Evolutionary conservation across 2,329 filamentous ascomycete species (phyloP).

Genomic region (Raffaelea arxii): DNA sequence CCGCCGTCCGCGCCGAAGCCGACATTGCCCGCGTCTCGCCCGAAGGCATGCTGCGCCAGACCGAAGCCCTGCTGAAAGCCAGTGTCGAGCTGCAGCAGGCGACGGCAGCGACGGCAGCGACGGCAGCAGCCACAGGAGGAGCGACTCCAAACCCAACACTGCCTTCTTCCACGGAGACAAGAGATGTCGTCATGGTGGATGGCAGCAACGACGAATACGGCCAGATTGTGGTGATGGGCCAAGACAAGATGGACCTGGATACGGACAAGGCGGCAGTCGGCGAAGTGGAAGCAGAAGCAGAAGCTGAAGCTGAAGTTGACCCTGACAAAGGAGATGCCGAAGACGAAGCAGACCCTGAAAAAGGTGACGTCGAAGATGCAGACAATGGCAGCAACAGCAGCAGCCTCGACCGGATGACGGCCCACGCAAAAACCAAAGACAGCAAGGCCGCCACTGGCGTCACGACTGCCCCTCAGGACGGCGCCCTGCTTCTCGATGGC

Average conservation of each 20-base stretch:
- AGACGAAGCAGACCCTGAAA: not conserved
- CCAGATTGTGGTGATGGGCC: conserved; percentile 39
- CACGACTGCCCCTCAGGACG: conserved; percentile 3
- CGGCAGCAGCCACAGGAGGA: conserved; percentile 12
- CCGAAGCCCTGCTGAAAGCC: conserved; percentile 63
- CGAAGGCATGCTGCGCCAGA: conserved; percentile 60
- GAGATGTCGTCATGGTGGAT: conserved; percentile 44
- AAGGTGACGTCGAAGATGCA: not conserved
- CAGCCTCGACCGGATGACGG: conserved; percentile 2
- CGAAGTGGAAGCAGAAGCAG: conserved; percentile 2
- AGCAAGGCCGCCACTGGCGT: conserved; percentile 24
- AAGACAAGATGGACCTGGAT: conserved; percentile 8
- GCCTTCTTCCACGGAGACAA: conserved; percentile 20
- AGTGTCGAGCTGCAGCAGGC: conserved; percentile 48
- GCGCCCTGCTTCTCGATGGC: conserved; percentile 28
- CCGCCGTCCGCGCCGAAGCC: conserved; percentile 70
- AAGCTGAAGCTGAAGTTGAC: conserved; percentile 8
- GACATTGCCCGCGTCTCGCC: conserved; percentile 63
- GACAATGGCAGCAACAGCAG: not conserved
- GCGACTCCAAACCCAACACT: conserved; percentile 23
- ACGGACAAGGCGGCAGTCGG: not conserved
- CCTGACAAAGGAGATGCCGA: conserved; percentile 1
- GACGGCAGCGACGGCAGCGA: conserved; percentile 24
- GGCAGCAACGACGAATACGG: conserved; percentile 19
- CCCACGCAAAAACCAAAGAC: conserved; percentile 30